phyloP scores from a whole-genome alignment of 768 basidiomycete species.

The Clitopilus passeckerianus region DNA sequence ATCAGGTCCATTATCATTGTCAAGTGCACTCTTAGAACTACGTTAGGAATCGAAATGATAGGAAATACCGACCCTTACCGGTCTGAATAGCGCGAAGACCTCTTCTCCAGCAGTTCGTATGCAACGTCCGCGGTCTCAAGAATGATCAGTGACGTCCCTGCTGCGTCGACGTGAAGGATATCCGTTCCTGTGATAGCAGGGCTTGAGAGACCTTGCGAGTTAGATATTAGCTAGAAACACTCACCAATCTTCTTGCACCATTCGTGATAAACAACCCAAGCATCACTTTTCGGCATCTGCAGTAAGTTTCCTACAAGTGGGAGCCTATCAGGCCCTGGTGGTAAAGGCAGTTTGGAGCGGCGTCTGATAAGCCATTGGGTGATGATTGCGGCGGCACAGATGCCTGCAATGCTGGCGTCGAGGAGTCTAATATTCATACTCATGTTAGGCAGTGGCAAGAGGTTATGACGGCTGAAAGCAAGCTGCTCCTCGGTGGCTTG shows the following conservation, averaged over 20 bases:
- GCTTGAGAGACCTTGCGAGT: neutral
- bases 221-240: neutral
- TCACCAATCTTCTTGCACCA: constrained; percentile 10
- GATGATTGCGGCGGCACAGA: neutral
- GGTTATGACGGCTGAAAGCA: too few relatives aligned
- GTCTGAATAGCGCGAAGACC: constrained; percentile 15
- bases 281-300: constrained; percentile 1
- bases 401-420: neutral
- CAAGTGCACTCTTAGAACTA: constrained; percentile 8
- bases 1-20: constrained; percentile 8
- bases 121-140: constrained; percentile 15
- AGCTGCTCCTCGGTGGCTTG: too few relatives aligned
- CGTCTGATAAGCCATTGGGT: neutral
- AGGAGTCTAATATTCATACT: neutral
- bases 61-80: constrained; percentile 8
- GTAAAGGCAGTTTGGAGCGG: constrained; percentile 2
- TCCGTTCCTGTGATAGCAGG: constrained; percentile 11
- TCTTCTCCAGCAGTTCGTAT: constrained; percentile 18
- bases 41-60: neutral
- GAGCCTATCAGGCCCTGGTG: constrained; percentile 7
- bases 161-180: constrained; percentile 16
- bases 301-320: constrained; percentile 11
- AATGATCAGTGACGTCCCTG: constrained; percentile 15
- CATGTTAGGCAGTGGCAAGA: neutral
- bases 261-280: constrained; percentile 11